Conservation (phyloP, 208 protist species). For the Trypanosoma scelopori region DNA sequence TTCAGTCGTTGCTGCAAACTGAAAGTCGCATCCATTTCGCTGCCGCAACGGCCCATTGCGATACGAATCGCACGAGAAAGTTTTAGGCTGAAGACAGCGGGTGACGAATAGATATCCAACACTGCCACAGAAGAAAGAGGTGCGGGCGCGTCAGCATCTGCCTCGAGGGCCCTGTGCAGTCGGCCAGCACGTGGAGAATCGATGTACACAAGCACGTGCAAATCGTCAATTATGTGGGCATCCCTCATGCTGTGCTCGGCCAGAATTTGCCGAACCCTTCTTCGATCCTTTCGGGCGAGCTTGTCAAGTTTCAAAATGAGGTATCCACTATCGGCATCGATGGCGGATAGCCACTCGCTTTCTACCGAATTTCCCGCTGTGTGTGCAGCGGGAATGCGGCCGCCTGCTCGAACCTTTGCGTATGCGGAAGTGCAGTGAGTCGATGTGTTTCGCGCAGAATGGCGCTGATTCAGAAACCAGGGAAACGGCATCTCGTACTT, state of each 20-base stretch:
- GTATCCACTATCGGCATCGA: slow-evolving; percentile 20
- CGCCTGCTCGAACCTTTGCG: no score
- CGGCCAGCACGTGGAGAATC: slow-evolving; percentile 18
- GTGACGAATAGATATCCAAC: slow-evolving; percentile 37
- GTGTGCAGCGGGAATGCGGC: background rate
- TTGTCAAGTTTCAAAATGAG: slow-evolving; percentile 22
- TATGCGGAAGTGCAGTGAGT: background rate
- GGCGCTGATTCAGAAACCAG: slow-evolving; percentile 25
- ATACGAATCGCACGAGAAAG: slow-evolving; percentile 34
- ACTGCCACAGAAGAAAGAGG: slow-evolving; percentile 20
- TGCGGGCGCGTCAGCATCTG: background rate
- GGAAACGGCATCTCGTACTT: slow-evolving; percentile 22
- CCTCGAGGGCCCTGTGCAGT: background rate
- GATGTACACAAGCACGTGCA: slow-evolving; percentile 55
- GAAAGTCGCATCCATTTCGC: no score
- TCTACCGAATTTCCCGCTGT: background rate
- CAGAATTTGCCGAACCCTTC: slow-evolving; percentile 6
- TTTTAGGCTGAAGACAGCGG: slow-evolving; percentile 27
- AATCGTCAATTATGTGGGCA: slow-evolving; percentile 48
- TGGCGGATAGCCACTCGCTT: background rate
- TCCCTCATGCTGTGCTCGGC: slow-evolving; percentile 22
- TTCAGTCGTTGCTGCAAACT: background rate
- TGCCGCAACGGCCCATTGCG: slow-evolving; percentile 5
- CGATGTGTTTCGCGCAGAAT: slow-evolving; percentile 7
- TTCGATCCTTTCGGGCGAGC: slow-evolving; percentile 12